Percentiles rank a stretch among this genome's conserved stretches.
Conservation (phyloP, 805 yeast genomes). For the Kuraishia ogatae region DNA sequence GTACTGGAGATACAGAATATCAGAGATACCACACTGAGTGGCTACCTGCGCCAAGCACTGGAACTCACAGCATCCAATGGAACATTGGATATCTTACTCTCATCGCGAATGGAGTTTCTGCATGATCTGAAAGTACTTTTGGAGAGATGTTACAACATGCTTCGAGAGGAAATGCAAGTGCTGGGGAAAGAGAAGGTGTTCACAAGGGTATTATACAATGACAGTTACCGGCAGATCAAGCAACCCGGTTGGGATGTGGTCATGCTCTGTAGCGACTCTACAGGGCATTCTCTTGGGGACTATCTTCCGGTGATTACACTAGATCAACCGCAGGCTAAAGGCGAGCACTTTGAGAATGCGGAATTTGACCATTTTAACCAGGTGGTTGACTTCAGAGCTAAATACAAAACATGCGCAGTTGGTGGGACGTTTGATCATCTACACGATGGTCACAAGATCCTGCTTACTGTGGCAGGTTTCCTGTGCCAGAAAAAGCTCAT, state of each 20-base stretch:
- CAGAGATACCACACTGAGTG: background rate
- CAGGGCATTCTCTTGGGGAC: background rate
- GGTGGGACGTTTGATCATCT: slow-evolving; percentile 98
- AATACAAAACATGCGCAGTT: slow-evolving; percentile 43
- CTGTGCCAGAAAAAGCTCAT: slow-evolving; percentile 47
- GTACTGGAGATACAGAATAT: background rate
- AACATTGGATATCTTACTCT: background rate
- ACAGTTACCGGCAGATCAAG: slow-evolving; percentile 3
- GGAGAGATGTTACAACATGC: background rate
- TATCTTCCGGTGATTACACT: background rate
- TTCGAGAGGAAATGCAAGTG: background rate
- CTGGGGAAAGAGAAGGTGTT: slow-evolving; percentile 5
- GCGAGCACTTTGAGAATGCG: background rate
- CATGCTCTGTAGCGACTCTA: background rate
- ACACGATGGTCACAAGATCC: slow-evolving; percentile 90
- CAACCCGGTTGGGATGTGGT: background rate
- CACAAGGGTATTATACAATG: slow-evolving; percentile 10
- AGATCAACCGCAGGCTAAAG: background rate
- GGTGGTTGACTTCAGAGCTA: slow-evolving; percentile 9
- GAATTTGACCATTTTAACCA: background rate
- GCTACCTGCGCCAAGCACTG: background rate
- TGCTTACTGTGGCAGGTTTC: slow-evolving; percentile 66
- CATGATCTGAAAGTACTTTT: background rate
- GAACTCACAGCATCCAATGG: background rate
- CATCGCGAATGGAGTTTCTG: background rate